Evolutionary conservation across 768 basidiomycete species (phyloP), one percentile per base, ranked within the genome.

Genomic region (Podaxis sp.): DNA sequence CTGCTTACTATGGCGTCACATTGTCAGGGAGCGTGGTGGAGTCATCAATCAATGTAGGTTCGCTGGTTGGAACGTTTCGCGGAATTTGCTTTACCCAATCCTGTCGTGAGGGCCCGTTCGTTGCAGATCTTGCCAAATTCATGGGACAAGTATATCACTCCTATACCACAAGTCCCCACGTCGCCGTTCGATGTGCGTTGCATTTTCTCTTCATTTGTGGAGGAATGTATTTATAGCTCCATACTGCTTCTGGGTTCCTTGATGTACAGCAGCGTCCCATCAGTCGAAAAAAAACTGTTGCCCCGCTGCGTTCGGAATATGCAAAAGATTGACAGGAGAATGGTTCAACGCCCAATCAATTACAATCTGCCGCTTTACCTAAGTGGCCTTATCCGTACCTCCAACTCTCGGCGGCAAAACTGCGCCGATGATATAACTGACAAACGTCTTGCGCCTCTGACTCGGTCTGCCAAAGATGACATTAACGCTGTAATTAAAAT

Each of bases 281-380:
- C 60, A 61, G 13, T 61, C 43, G 50, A 46, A 47, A 60, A 60
- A 53, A 46, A 33, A 29, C 43, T 55, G 46, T 61, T 50, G 15
- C 4, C 46, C 61, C 61, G 61, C 36, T 55, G 46, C 54, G 33
- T 50, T 62, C 61, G 61, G 61, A 62, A 55, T 56, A 62, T 62
- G 61, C 33, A 50, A 62, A 50, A 50, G 60, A 61, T 47, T 61
- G 53, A 55, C 60, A 55, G 53, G 47, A 47, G 53, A 55, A 49
- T 55, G 41, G 29, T 52, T 17, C 33, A 33, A 33, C 9, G 33
- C 49, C 41, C 33, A 37, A 17, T 38, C 12, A 24, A 38, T 53
- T 55, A 13, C 27, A 61, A 58, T 29, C 41, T 49, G 36, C 27
- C 52, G 11, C 4, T 61, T 49, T 61, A 61, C 60, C 52, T 61